Base-by-base conservation (phyloP, 345 rosid genomes). In the Eucalyptus cloeziana region DNA sequence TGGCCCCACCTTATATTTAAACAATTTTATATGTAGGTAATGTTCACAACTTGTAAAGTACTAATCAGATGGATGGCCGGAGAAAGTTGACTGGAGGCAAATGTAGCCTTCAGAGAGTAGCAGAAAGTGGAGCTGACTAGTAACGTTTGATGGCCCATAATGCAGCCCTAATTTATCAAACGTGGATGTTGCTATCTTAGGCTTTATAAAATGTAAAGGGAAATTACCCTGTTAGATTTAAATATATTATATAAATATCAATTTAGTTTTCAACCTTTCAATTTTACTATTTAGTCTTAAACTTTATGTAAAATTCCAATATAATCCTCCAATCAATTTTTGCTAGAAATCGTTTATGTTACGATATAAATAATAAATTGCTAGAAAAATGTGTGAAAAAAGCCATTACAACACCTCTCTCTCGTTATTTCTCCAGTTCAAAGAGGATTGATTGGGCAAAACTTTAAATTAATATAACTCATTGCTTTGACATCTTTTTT, bases 321-420 rank as follows among this genome's bases (percentile, higher is more conserved):
- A 1, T 4, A 62, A 30, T 62, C 17, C 5, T 62, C 2, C 0
- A 12, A 12, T 62, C 9, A 62, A 62, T 30, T 62, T 60, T 62
- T 13, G 1, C 0, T 0, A 1, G 0, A 62, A 7, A 62, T 30
- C 0, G 0, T 30, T 62, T 5, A 30, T 0, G 0, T 30, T 30
- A 7, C 1, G 1, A 7, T 13, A 0, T 62, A 30, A 13, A 62
- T 13, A 30, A 30, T 13, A 62, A 62, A 62, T 30, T 30, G 13
- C 33, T 30, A 2, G 69, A 62, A 62, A 30, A 62, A 27, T 2
- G 2, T 62, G 33, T 4, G 16, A 62, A 30, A 27, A 62, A 62
- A 0, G 8, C 3, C 76, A 14, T 0, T 64, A n/a, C 71, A 64
- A n/a, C 71, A 7, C 37, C 8, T 30, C 37, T 30, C 76, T n/a